Evolutionary conservation across 345 rosid species (phyloP), one percentile per base, ranked within the genome.

Genomic region (Citrus reticulata): DNA sequence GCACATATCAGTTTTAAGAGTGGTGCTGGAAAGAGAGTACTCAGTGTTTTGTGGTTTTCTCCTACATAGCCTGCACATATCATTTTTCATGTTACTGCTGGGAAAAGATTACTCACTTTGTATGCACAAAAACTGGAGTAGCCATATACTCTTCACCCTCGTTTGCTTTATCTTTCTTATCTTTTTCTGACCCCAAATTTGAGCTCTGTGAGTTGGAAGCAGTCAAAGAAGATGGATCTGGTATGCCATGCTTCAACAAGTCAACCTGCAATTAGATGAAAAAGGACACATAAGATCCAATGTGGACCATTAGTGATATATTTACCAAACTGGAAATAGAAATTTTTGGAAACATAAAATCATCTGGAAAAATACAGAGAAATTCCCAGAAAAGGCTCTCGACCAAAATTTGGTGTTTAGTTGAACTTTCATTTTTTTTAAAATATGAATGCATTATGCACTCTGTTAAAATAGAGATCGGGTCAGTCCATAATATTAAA

Each of bases 221-320:
- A 37, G 84, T 72, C 35, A 88, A 75, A 29, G 83, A 87, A 85
- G 95, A 93, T 37, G 95, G 98, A 86, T 93, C 98, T 51, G 96
- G 92, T 78, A 93, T 90, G 72, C 91, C 89, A 83, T 92, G 95
- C 77, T 93, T 93, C 86, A 93, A 78, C 85, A 92, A 83, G 88
- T 90, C 98, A 74, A 93, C 96, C 98, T 93, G 90, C 74, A 83
- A 60, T 68, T 4, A 34, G 5, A 70, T 24, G 66, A 32, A 64
- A 25, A 34, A 8, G 42, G 58, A 37, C 30, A n/a, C 6, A 49
- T 22, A 42, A 76, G 46, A 25, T 49, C 34, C 9, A 54, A 2
- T 51, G 14, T 29, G 7, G 25, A 46, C 13, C 30, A 75, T 6
- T 55, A 11, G 63, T 19, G 42, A 17, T 22, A 74, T 2, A 17